Percentiles rank a stretch among this genome's conserved stretches.
Conservation (phyloP, 2,329 filamentous ascomycete species). For the Hymenoscyphus scutula region DNA sequence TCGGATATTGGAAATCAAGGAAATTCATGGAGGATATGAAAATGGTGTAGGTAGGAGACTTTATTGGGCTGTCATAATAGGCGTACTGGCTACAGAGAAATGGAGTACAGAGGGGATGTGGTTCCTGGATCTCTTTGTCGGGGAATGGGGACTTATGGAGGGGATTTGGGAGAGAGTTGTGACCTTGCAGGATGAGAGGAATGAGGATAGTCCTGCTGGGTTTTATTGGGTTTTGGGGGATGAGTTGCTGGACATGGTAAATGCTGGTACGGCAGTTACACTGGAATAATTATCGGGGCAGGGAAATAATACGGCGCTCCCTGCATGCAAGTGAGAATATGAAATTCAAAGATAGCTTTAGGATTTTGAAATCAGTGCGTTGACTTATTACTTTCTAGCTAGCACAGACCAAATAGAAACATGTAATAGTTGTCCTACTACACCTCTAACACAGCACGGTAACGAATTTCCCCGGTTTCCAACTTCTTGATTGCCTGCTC, state of each 20-base stretch:
- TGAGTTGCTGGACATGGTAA: not conserved
- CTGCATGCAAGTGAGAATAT: too few relatives aligned
- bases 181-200: not conserved
- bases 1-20: not conserved
- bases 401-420: not conserved
- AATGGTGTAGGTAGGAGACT: not conserved
- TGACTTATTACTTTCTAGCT: not conserved
- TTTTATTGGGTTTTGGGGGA: slow-evolving; percentile 11
- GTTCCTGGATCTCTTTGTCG: not conserved
- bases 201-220: not conserved
- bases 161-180: not conserved
- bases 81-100: slow-evolving; percentile 4
- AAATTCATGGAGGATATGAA: not conserved
- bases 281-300: not conserved
- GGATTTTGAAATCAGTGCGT: too few relatives aligned
- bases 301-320: too few relatives aligned
- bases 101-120: not conserved
- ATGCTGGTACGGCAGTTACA: not conserved
- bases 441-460: slow-evolving; percentile 41
- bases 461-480: slow-evolving; percentile 52
- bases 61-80: slow-evolving; percentile 3
- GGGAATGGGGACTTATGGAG: not conserved
- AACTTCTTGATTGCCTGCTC: slow-evolving; percentile 56
- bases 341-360: not conserved
- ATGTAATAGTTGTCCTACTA: not conserved